phyloP scores from a whole-genome alignment of 257 asterid genomes.

The Lycium ferocissimum region DNA sequence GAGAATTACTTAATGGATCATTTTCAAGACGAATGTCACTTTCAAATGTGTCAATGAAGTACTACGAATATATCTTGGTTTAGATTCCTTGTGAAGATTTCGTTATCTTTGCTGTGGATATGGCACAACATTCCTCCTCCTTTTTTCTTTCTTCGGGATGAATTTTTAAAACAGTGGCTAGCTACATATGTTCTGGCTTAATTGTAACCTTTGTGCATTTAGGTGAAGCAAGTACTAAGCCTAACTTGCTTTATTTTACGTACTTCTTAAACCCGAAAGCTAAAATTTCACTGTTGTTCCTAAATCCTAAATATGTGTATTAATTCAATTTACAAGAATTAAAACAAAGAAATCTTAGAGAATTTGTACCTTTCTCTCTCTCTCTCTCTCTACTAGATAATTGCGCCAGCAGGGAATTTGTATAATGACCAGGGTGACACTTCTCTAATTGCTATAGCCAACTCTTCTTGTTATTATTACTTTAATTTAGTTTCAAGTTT shows the following conservation, averaged over 20 bases:
- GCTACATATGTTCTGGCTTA: neutral
- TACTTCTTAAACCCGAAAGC: neutral
- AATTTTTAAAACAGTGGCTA: neutral
- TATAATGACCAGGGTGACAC: neutral
- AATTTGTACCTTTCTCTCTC: neutral
- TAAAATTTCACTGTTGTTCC: neutral
- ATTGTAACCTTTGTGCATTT: neutral
- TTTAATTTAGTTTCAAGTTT: neutral
- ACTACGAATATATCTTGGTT: neutral
- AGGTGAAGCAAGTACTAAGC: neutral
- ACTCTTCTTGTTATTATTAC: neutral
- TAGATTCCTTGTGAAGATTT: slow-evolving; percentile 26
- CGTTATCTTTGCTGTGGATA: slow-evolving; percentile 23
- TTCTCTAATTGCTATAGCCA: neutral
- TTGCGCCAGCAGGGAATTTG: too few species aligned
- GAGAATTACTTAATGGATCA: neutral
- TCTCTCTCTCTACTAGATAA: neutral
- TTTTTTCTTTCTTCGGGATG: neutral
- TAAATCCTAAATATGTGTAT: neutral
- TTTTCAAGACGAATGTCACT: slow-evolving; percentile 5
- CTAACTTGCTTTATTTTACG: slow-evolving; percentile 8
- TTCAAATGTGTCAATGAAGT: neutral
- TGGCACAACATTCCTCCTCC: neutral
- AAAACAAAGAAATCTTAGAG: neutral
- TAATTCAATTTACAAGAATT: neutral